Evolutionary conservation across 2,329 filamentous ascomycete genomes (phyloP).

Genomic region (Arthrobotrys entomopaga): DNA sequence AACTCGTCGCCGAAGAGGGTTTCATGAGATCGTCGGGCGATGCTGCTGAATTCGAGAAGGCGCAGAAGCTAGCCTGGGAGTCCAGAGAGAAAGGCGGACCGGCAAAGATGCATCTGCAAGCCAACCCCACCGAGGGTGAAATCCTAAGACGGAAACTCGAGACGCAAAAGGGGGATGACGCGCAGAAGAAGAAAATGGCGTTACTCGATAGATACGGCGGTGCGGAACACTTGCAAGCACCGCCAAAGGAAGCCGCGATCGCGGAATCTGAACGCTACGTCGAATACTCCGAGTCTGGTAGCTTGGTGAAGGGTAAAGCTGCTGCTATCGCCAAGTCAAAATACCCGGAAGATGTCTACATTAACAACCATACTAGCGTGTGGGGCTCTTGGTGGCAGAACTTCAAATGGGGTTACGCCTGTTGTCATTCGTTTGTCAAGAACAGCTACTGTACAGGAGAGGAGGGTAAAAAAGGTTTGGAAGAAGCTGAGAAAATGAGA

Average conservation of each 20-base stretch:
- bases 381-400: conserved; percentile 98
- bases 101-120: conserved; percentile 87
- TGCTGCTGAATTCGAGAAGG: conserved; percentile 88
- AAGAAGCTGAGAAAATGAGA: conserved; percentile 71
- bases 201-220: conserved; percentile 85
- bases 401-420: conserved; percentile 95
- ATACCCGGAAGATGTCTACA: conserved; percentile 85
- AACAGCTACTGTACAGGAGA: conserved; percentile 98
- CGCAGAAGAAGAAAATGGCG: conserved; percentile 70
- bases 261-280: conserved; percentile 86
- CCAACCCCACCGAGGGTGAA: conserved; percentile 93
- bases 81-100: conserved; percentile 81
- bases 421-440: conserved; percentile 91
- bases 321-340: conserved; percentile 84
- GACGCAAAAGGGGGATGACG: conserved; percentile 71
- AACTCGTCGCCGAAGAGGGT: conserved; percentile 89
- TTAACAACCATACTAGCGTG: conserved; percentile 90
- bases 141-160: conserved; percentile 76
- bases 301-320: conserved; percentile 83
- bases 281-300: conserved; percentile 90
- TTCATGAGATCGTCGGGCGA: conserved; percentile 90
- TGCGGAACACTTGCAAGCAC: conserved; percentile 69
- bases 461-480: conserved; percentile 81
- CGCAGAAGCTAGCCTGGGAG: conserved; percentile 93
- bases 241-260: conserved; percentile 74